phyloP scores from a whole-genome alignment of 1,139 yeast genomes.

The Scheffersomyces quercinus region DNA sequence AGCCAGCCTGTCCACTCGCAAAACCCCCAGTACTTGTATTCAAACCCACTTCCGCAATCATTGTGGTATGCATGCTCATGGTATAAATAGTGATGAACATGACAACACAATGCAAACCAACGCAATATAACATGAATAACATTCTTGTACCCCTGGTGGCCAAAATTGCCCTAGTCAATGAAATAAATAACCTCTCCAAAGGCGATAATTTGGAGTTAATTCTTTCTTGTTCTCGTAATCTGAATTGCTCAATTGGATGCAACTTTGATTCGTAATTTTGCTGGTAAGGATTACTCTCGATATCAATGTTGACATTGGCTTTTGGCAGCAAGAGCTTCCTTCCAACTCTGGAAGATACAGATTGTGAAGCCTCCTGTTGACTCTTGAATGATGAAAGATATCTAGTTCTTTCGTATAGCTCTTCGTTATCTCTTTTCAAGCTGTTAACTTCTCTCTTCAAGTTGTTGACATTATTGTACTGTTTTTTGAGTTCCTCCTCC shows the following conservation, averaged over 20 bases:
- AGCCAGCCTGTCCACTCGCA: constrained; percentile 19
- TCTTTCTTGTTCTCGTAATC: constrained; percentile 75
- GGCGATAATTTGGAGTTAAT: constrained; percentile 74
- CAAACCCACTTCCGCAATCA: constrained; percentile 52
- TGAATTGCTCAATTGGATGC: constrained; percentile 83
- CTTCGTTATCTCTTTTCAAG: constrained; percentile 73
- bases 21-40: constrained; percentile 50
- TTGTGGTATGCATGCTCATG: constrained; percentile 47
- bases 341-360: constrained; percentile 14
- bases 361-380: constrained; percentile 11
- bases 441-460: constrained; percentile 63
- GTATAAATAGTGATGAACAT: constrained; percentile 64
- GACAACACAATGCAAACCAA: constrained; percentile 73
- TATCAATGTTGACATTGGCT: constrained; percentile 36
- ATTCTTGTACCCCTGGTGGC: constrained; percentile 74
- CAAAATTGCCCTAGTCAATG: constrained; percentile 70
- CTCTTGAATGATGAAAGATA: constrained; percentile 60
- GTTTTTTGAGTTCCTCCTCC: constrained; percentile 76
- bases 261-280: constrained; percentile 72
- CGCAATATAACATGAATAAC: constrained; percentile 71
- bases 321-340: constrained; percentile 33
- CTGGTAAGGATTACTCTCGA: constrained; percentile 59
- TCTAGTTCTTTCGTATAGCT: constrained; percentile 78
- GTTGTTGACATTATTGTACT: constrained; percentile 53
- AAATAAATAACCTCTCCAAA: constrained; percentile 73